phyloP scores from a whole-genome alignment of 306 rosid species.

The Acacia confusa region DNA sequence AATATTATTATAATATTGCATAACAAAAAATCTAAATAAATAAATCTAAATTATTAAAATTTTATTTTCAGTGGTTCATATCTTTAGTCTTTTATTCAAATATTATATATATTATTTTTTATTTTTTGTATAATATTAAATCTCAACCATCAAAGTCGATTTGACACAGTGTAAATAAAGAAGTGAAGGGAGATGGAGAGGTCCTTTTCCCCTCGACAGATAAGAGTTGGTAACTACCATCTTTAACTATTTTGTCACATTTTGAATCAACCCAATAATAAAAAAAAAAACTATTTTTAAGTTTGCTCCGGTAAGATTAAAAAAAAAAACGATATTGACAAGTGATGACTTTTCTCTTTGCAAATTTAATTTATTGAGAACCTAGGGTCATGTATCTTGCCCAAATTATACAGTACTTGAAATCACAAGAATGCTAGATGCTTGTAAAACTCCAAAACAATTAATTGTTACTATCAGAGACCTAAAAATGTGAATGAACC shows the following conservation, averaged over 20 bases:
- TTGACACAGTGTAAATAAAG: too few relatives aligned
- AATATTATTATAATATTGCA: too few relatives aligned
- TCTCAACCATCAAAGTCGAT: too few relatives aligned
- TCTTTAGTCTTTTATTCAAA: too few relatives aligned
- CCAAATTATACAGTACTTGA: constrained; percentile 20
- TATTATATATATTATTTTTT: too few relatives aligned
- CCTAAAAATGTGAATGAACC: constrained; percentile 25
- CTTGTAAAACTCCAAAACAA: constrained; percentile 9
- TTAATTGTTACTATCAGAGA: not conserved
- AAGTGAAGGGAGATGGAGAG: too few relatives aligned
- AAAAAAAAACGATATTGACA: not conserved
- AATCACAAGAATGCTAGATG: constrained; percentile 19
- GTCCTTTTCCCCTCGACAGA: not conserved
- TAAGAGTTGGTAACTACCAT: not conserved
- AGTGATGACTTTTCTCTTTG: not conserved
- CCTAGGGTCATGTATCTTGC: not conserved
- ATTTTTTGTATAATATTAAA: too few relatives aligned
- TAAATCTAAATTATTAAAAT: too few relatives aligned
- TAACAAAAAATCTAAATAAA: too few relatives aligned
- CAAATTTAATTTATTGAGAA: not conserved
- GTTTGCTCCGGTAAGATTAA: not conserved
- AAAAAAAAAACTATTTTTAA: not conserved
- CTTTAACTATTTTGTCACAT: not conserved
- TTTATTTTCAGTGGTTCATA: too few relatives aligned
- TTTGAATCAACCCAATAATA: not conserved